Evolutionary conservation across 169 alveolate species (phyloP), one percentile per base, ranked within the genome.

Genomic region (Eimeria falciformis): DNA sequence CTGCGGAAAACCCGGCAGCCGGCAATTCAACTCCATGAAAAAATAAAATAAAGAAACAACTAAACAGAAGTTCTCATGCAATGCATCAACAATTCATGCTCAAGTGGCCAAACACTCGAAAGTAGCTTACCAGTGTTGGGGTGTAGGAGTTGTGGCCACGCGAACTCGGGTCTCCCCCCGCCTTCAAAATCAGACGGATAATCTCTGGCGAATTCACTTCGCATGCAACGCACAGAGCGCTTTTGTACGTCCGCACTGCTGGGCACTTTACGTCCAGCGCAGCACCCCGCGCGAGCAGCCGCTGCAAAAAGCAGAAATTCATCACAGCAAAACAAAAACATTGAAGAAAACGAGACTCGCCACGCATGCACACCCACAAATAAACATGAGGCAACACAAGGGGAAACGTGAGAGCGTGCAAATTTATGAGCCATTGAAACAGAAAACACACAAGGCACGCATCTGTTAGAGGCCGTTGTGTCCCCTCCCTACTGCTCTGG

Each of bases 221-320:
- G 86, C 98, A 97, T 12, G 98, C 98, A 27, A 97, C 90, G 90
- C 95, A 96, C n/a, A 97, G 91, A n/a, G 98, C 98, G 40, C 98
- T 96, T 85, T 96, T 97, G 93, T 95, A 97, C 46, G 94, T 93
- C 89, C 95, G 89, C 27, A 96, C 94, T 56, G 94, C 95, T 47
- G 98, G 98, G 73, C 97, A 95, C 79, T 53, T 83, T 65, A 91
- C 78, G 84, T 96, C 95, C 56, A 96, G 77, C 73, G 92, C 90
- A 43, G 94, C 94, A 40, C 98, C 98, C 46, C 91, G 94, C 62
- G 94, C 92, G 21, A 97, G 94, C 90, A 97, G 92, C 53, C 94
- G 95, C 91, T 95, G 94, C 53, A 96, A 92, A 17, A 46, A 25
- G 18, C 18, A 89, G 1, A 75, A 75, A 75, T 14, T 9, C 23